These are phyloP conservation scores for Geotrichum reessii DNA, from an alignment of 1,139 yeast species.

Conservation along the genomic window DNA sequence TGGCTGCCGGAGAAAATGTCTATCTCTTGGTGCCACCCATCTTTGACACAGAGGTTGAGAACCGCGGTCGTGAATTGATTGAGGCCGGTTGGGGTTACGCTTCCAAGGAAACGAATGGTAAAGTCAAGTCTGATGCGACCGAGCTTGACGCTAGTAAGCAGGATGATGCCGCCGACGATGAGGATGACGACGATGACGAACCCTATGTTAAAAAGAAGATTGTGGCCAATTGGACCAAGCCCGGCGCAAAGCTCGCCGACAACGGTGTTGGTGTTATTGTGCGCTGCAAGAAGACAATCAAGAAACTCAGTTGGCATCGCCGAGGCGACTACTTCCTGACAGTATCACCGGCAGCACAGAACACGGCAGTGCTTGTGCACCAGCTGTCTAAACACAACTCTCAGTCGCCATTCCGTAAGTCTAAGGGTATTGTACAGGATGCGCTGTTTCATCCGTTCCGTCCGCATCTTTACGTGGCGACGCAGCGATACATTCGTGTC, in stretches of 20 bases:
- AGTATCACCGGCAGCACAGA: slow-evolving; percentile 84
- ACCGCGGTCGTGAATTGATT: slow-evolving; percentile 67
- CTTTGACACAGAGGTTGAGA: slow-evolving; percentile 83
- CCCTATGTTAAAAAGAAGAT: slow-evolving; percentile 47
- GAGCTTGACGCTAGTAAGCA: slow-evolving; percentile 26
- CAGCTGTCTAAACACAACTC: slow-evolving; percentile 91
- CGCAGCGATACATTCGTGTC: slow-evolving; percentile 85
- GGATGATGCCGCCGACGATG: slow-evolving; percentile 32
- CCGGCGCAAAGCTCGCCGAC: slow-evolving; percentile 55
- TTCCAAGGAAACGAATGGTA: slow-evolving; percentile 41
- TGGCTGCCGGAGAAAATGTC: slow-evolving; percentile 75
- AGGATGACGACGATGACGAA: slow-evolving; percentile 29
- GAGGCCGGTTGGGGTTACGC: slow-evolving; percentile 94
- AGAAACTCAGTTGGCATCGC: slow-evolving; percentile 91
- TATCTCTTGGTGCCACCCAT: slow-evolving; percentile 83
- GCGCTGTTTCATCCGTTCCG: slow-evolving; percentile 96
- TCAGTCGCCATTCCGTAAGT: slow-evolving; percentile 93
- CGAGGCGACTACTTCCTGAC: slow-evolving; percentile 95
- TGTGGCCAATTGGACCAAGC: slow-evolving; percentile 81
- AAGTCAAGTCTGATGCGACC: slow-evolving; percentile 40
- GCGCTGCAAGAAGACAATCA: slow-evolving; percentile 62
- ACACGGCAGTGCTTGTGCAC: slow-evolving; percentile 86
- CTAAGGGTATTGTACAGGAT: slow-evolving; percentile 91
- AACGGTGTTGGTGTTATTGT: slow-evolving; percentile 75
- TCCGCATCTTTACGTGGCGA: slow-evolving; percentile 89